Evolutionary conservation across 495 filamentous ascomycete genomes (phyloP), one percentile per base, ranked within the genome.

Genomic region (Aspergillus campestris): DNA sequence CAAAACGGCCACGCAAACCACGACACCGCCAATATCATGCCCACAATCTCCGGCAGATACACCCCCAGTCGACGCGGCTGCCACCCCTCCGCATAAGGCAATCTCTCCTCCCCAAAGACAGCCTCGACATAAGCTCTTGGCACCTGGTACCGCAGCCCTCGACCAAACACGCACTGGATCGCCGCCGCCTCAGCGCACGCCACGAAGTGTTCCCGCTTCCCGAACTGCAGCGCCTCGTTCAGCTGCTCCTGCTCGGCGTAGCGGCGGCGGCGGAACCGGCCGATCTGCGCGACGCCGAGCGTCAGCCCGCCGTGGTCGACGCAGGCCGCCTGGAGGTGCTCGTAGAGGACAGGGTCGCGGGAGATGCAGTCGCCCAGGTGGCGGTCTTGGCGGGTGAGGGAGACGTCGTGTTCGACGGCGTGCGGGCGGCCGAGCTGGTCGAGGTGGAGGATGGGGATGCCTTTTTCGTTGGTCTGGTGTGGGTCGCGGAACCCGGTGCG

Each of bases 51-150:
- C 1, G 34, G 18, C 24, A 51, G 29, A 32, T 28, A 38, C 29
- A 54, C 10, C 44, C 39, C 45, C 30, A 29, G 47, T 31, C 24
- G 12, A 31, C 51, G n/a, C 3, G 51, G 51, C 31, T 8, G 37
- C 52, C 52, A 55, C 7, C 52, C 52, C 37, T 55, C 52, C 8
- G 40, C 11, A 34, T 38, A 55, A 13, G 52, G 52, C 44, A 55
- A 15, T 3, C 52, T n/a, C 36, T 55, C 52, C 7, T 55, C 52
- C 0, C 47, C 44, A 38, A 55, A 48, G 3, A 55, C n/a, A 9
- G 52, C 44, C 40, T 50, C 34, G 4, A 48, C 31, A 48, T 55
- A 55, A 11, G 34, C 34, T 32, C 31, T 35, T 6, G 52, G 52
- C 7, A 55, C 40, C 3, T 41, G 40, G 6, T 38, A 33, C 0